Evolutionary conservation across 2,329 filamentous ascomycete genomes (phyloP), one percentile per base, ranked within the genome.

Genomic region (Phialophora chinensis): DNA sequence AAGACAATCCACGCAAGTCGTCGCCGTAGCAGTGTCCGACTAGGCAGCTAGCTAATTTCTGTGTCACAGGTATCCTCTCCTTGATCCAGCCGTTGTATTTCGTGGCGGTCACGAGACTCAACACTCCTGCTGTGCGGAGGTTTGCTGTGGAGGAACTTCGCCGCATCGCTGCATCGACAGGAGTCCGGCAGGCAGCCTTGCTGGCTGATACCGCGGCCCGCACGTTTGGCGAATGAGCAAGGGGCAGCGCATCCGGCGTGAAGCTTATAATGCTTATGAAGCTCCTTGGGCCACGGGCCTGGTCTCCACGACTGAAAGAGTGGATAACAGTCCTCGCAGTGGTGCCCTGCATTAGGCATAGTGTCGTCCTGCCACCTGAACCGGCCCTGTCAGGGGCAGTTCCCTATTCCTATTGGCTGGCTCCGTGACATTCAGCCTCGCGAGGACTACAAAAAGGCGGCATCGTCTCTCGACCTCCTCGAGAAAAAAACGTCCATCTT

Each of bases 71-170:
- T 20, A 56, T 57, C 17, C 27, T 61, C 42, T 38, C 63, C 10
- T 25, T 66, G 20, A 58, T 66, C 27, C 58, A 66, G 14, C 58
- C 63, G 23, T 50, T 66, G 17, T 66, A 62, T 42, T 33, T 62
- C 23, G 52, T 66, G 7, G 63, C 63, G 14, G 20, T 58, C 44
- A 57, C 60, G 20, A 8, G 31, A 4, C 31, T 61, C 23, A 62
- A 62, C 33, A n/a, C 59, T 20, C 10, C 47, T 27, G 23, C 20
- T 6, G 49, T 62, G 42, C 25, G 58, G 17, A 20, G 17, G 10
- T 66, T 61, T 42, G 63, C 63, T 17, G 54, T 66, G 20, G 58
- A 66, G 17, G 59, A 58, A 44, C 52, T 66, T 5, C 52, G 63
- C 12, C 29, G 29, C 38, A 66, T 66, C 53, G 50, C 50, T 17